Evolutionary conservation across 179 eudicot genomes (phyloP), one percentile per base, ranked within the genome.

Genomic region (Nepenthes alata): DNA sequence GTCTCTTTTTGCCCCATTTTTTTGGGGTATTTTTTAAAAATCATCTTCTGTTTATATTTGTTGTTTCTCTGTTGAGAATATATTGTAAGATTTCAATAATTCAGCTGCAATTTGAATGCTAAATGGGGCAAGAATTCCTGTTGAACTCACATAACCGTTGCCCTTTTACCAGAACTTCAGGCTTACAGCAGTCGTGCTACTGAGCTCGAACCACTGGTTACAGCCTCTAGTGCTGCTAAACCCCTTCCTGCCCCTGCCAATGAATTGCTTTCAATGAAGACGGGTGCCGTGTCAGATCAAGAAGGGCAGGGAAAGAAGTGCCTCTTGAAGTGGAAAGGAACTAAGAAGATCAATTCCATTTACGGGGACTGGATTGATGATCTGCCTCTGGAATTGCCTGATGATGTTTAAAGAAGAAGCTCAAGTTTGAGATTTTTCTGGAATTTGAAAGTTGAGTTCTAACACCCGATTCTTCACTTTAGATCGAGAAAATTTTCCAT

Each of bases 311-410:
- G 64, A 2, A 70, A 67, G 59, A 78, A 79, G 67, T 62, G 74
- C 59, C 49, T 69, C n/a, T 57, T 74, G 36, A 81, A 78, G 70
- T 82, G 83, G 88, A 79, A 81, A 36, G 51, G 58, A 13, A 67
- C 67, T 9, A 81, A 74, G 73, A 83, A 83, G 78, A 75, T 83
- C 61, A 83, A 75, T 38, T 67, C 81, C 14, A 86, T 86, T 37
- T 86, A 86, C 67, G 94, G 73, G 2, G 94, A 86, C 65, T 86
- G 94, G 94, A 59, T 84, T 14, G 85, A 83, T 69, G 88, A 79
- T 67, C 38, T 76, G 63, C 80, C 80, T n/a, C 67, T 68, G 53
- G 45, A 35, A 56, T 62, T 78, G 63, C 79, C 79, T 47, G 61
- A 53, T 64, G 58, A 74, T 41, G 71, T 76, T 45, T 53, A 45